Percentiles rank a stretch among this genome's conserved stretches.
phyloP scores from a whole-genome alignment of 2,329 filamentous ascomycete genomes.

The Didymella lethalis region DNA sequence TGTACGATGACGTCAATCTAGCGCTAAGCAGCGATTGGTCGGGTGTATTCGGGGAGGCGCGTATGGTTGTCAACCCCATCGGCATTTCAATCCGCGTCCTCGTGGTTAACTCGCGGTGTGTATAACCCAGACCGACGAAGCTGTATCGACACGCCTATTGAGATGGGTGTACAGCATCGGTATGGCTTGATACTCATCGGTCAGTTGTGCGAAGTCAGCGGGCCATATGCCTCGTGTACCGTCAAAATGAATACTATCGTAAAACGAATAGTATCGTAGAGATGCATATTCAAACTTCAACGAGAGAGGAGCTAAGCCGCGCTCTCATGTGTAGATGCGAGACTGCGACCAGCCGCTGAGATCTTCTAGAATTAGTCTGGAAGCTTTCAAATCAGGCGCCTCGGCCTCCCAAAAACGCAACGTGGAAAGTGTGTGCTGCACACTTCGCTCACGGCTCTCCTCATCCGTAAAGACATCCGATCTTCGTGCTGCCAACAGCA shows the following conservation, averaged over 20 bases:
- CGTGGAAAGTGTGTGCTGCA: constrained; percentile 20
- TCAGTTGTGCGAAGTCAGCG: neutral
- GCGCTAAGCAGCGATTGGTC: neutral
- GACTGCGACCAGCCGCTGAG: neutral
- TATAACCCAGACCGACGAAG: neutral
- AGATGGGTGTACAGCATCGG: neutral
- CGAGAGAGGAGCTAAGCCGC: too few relatives aligned
- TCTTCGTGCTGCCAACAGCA: constrained; percentile 38
- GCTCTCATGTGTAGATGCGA: neutral
- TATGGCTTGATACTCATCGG: neutral
- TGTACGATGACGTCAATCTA: neutral
- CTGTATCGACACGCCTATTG: neutral
- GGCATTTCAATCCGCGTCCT: too few relatives aligned
- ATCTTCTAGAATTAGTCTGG: constrained; percentile 10
- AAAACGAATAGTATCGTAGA: neutral
- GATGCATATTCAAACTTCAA: neutral
- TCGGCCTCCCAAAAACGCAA: constrained; percentile 31
- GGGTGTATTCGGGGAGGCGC: constrained; percentile 9
- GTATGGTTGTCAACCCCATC: neutral
- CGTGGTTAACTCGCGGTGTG: neutral
- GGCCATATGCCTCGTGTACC: neutral
- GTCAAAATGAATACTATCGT: too few relatives aligned
- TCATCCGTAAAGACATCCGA: constrained; percentile 18
- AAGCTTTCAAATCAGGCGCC: constrained; percentile 25
- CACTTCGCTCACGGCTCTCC: constrained; percentile 5